Conservation (phyloP, 1,139 yeast genomes). For the Saccharomyces hybrid region DNA sequence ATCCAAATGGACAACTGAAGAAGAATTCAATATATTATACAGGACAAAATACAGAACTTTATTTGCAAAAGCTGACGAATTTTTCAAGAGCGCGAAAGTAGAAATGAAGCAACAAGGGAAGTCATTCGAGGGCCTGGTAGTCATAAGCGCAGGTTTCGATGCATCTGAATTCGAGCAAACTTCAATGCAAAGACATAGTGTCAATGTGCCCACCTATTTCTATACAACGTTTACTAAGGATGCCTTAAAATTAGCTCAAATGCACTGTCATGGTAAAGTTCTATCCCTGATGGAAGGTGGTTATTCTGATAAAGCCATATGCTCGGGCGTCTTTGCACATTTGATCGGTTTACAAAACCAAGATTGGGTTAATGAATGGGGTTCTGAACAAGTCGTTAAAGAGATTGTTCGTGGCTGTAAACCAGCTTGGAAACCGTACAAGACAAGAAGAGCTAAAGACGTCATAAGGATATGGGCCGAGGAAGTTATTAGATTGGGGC, state of each 20-base stretch:
- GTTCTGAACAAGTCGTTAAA: slow-evolving; percentile 53
- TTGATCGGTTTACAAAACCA: slow-evolving; percentile 55
- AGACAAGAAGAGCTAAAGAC: slow-evolving; percentile 39
- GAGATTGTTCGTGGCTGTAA: slow-evolving; percentile 67
- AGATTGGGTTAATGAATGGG: slow-evolving; percentile 60
- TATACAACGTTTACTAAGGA: slow-evolving; percentile 70
- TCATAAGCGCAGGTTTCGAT: slow-evolving; percentile 82
- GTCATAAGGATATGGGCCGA: slow-evolving; percentile 52
- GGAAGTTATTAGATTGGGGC: slow-evolving; percentile 58
- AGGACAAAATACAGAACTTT: slow-evolving; percentile 54
- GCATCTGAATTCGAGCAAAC: slow-evolving; percentile 79
- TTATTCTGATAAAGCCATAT: slow-evolving; percentile 74
- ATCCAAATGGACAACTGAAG: slow-evolving; percentile 53
- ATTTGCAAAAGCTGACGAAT: slow-evolving; percentile 62
- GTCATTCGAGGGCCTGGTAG: slow-evolving; percentile 62
- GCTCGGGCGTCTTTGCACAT: slow-evolving; percentile 77
- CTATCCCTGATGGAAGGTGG: slow-evolving; percentile 80
- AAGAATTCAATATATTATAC: slow-evolving; percentile 60
- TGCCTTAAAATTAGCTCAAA: slow-evolving; percentile 55
- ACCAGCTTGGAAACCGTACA: slow-evolving; percentile 55
- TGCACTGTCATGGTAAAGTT: slow-evolving; percentile 56
- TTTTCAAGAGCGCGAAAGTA: slow-evolving; percentile 45
- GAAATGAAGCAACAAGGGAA: slow-evolving; percentile 37
- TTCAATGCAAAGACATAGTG: slow-evolving; percentile 81
- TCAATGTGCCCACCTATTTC: slow-evolving; percentile 76